Evolutionary conservation across 495 filamentous ascomycete genomes (phyloP), one percentile per base, ranked within the genome.

Genomic region (Penicillium samsonianum): DNA sequence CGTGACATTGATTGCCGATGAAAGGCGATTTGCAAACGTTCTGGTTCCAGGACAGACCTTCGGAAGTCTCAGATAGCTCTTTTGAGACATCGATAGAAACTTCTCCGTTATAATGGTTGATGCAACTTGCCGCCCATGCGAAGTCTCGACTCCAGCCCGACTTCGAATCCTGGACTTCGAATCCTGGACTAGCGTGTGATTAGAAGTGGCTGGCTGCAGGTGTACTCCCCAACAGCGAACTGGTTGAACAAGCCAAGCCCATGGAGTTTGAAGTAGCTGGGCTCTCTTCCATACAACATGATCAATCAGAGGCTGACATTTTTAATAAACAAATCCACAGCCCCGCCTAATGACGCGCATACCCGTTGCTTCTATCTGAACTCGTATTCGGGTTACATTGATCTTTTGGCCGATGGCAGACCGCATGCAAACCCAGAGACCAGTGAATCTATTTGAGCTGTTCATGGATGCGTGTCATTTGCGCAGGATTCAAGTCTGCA

Each of bases 101-200:
- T 38, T 57, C 41, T 50, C 37, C 41, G 45, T 35, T 45, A 28
- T 38, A 23, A 28, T 53, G 50, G 47, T 50, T 28, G 45, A 53
- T 53, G 50, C 40, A 55, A 11, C 23, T 43, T 50, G 30, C 55
- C 58, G 55, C 59, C 31, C 57, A 57, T 62, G 45, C 41, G 31
- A 63, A 51, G 23, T 49, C 58, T 46, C 55, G 46, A 60, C 19
- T 26, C 53, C 59, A 58, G 66, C 44, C 61, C 40, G 22, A n/a
- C 12, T 62, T 58, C 23, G 58, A 69, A 67, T 65, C 33, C 48
- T 33, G 54, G 56, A 26, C 42, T 66, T 58, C 19, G 58, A 67
- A 67, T 67, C 47, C 57, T 33, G 59, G 56, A 16, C 42, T 64
- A 64, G 64, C 59, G 61, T 45, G 64, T 69, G 66, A 69, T 69